phyloP scores from a whole-genome alignment of 345 rosid species.

The Noccaea caerulescens region DNA sequence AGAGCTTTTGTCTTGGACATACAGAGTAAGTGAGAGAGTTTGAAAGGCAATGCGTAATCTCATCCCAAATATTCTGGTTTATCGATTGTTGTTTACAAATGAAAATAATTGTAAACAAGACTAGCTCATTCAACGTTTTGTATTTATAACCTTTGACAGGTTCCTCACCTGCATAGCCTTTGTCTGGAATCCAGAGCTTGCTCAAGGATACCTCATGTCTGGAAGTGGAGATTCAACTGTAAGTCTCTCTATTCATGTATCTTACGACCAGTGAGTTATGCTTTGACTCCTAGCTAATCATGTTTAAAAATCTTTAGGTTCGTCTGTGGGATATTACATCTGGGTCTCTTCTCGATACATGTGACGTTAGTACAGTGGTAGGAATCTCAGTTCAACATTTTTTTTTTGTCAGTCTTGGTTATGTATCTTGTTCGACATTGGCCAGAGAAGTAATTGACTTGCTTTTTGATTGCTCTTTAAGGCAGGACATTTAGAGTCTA shows the following conservation, averaged over 20 bases:
- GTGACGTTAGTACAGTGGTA: slow-evolving; percentile 77
- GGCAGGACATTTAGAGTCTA: slow-evolving; percentile 55
- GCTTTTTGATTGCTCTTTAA: slow-evolving; percentile 40
- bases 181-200: slow-evolving; percentile 52
- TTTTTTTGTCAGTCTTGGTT: slow-evolving; percentile 10
- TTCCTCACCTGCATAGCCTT: slow-evolving; percentile 84
- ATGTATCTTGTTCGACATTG: neutral
- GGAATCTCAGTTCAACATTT: slow-evolving; percentile 9
- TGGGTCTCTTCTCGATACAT: slow-evolving; percentile 86
- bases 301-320: slow-evolving; percentile 52
- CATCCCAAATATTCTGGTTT: slow-evolving; percentile 5
- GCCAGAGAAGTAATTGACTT: neutral
- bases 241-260: slow-evolving; percentile 42
- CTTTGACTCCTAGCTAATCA: slow-evolving; percentile 7
- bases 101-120: neutral
- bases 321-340: slow-evolving; percentile 84
- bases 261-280: neutral
- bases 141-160: slow-evolving; percentile 44
- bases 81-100: neutral
- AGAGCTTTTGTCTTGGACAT: slow-evolving; percentile 96
- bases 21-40: slow-evolving; percentile 77
- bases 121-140: slow-evolving; percentile 2
- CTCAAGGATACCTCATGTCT: slow-evolving; percentile 77
- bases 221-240: slow-evolving; percentile 97
- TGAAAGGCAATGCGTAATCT: slow-evolving; percentile 8